These are phyloP conservation scores for Aspergillus bridgeri DNA, from an alignment of 495 filamentous ascomycete species.

Conservation along the genomic window DNA sequence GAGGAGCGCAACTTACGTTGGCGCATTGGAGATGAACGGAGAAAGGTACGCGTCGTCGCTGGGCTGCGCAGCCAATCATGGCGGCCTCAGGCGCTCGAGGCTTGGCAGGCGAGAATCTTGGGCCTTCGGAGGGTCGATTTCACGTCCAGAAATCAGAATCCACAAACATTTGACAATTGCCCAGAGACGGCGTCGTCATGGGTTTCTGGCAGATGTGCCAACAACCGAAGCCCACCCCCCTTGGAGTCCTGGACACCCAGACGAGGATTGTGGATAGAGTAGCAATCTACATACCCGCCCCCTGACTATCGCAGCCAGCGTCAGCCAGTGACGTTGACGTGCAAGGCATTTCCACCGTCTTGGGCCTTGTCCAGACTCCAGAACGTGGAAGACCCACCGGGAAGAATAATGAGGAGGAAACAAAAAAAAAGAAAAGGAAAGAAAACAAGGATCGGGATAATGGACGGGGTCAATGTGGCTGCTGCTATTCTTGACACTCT, in stretches of 20 bases:
- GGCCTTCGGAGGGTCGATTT: too few relatives aligned
- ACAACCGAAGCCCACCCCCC: too few relatives aligned
- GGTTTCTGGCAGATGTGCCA: too few relatives aligned
- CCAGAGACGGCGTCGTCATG: too few relatives aligned
- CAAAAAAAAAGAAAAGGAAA: neutral
- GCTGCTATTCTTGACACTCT: neutral
- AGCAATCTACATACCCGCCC: neutral
- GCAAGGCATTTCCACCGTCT: neutral
- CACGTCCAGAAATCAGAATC: too few relatives aligned
- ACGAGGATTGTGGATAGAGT: too few relatives aligned
- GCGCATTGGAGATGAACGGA: neutral
- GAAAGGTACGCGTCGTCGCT: conserved; percentile 13
- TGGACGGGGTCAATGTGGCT: neutral
- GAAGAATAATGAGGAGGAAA: neutral
- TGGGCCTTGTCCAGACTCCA: conserved; percentile 4
- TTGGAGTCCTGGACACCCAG: too few relatives aligned
- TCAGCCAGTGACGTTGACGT: conserved; percentile 14
- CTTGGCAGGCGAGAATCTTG: too few relatives aligned
- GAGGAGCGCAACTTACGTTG: too few relatives aligned
- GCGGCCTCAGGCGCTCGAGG: conserved; percentile 1
- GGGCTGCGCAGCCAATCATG: conserved; percentile 9
- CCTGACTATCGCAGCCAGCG: conserved; percentile 13
- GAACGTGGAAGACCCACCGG: conserved; percentile 9
- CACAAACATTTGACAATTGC: too few relatives aligned
- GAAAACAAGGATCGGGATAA: neutral